phyloP scores from a whole-genome alignment of 2,329 filamentous ascomycete species.

The Apiospora malaysiana region DNA sequence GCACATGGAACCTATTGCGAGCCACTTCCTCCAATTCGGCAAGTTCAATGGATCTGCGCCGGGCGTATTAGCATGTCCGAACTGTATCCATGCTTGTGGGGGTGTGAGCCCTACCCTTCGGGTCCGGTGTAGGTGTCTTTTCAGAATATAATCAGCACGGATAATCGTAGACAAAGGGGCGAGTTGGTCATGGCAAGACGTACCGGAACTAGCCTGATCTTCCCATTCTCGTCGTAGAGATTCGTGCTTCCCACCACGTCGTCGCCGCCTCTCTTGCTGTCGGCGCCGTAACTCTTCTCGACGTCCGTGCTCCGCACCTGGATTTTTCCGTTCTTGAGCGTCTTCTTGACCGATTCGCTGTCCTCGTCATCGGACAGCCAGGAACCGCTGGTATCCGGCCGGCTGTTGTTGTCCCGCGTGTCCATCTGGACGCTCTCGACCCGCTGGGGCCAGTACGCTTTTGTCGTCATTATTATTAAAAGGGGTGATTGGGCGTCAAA shows the following conservation, averaged over 20 bases:
- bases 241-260: conserved; percentile 15
- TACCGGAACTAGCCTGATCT: conserved; percentile 15
- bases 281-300: neutral
- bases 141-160: neutral
- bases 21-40: conserved; percentile 40
- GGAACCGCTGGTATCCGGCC: neutral
- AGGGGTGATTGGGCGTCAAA: neutral
- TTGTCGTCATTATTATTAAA: conserved; percentile 20
- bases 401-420: conserved; percentile 10
- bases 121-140: conserved; percentile 18
- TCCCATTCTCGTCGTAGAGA: conserved; percentile 17
- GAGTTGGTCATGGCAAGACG: neutral
- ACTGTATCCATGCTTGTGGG: neutral
- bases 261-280: neutral
- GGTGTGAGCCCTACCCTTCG: conserved; percentile 15
- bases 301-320: conserved; percentile 16
- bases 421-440: conserved; percentile 13
- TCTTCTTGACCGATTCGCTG: neutral
- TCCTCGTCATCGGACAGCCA: neutral
- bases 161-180: too few relatives aligned
- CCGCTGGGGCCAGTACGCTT: conserved; percentile 9
- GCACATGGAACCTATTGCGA: conserved; percentile 36
- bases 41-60: conserved; percentile 40
- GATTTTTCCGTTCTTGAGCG: neutral
- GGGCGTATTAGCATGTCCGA: neutral